These are phyloP conservation scores for Apiotrichum sp. DNA, from an alignment of 1,284 basidiomycete genomes.

Conservation along the genomic window DNA sequence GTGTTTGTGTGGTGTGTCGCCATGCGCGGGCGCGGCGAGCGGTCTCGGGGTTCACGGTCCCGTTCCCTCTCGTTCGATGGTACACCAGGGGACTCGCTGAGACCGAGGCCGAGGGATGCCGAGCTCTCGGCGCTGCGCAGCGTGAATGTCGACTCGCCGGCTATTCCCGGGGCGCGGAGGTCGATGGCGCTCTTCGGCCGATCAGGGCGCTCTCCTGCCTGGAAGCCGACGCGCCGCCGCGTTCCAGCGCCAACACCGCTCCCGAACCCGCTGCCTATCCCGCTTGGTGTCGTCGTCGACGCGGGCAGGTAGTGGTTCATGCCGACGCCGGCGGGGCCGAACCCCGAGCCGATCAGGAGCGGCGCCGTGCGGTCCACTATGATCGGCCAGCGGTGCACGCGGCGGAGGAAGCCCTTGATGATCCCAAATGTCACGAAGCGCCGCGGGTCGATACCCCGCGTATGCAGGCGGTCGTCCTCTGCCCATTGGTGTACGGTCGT, in stretches of 20 bases:
- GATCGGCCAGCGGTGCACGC: conserved; percentile 89
- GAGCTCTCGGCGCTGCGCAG: conserved; percentile 21
- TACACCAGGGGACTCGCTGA: conserved; percentile 29
- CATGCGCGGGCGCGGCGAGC: background rate
- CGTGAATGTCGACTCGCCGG: conserved; percentile 36
- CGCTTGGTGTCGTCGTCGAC: background rate
- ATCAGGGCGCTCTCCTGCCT: background rate
- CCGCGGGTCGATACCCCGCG: conserved; percentile 76
- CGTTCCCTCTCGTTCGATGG: background rate
- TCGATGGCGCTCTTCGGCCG: background rate
- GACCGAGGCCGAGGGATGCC: conserved; percentile 18
- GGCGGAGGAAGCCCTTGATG: conserved; percentile 94
- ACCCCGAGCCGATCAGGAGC: background rate
- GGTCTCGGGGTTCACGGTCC: background rate
- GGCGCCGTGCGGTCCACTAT: conserved; percentile 25
- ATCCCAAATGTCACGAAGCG: conserved; percentile 97
- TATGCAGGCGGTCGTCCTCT: conserved; percentile 64
- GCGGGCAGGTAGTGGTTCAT: background rate
- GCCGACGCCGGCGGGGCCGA: background rate
- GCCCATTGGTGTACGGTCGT: conserved; percentile 86
- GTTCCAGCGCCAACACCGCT: background rate
- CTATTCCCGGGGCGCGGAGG: background rate
- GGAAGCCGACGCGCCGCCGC: conserved; percentile 7
- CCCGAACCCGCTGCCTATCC: background rate
- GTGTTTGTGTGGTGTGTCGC: too few relatives aligned